Evolutionary conservation across 2,329 filamentous ascomycete species (phyloP).

Genomic region (Chrysosporium keratinophilum): DNA sequence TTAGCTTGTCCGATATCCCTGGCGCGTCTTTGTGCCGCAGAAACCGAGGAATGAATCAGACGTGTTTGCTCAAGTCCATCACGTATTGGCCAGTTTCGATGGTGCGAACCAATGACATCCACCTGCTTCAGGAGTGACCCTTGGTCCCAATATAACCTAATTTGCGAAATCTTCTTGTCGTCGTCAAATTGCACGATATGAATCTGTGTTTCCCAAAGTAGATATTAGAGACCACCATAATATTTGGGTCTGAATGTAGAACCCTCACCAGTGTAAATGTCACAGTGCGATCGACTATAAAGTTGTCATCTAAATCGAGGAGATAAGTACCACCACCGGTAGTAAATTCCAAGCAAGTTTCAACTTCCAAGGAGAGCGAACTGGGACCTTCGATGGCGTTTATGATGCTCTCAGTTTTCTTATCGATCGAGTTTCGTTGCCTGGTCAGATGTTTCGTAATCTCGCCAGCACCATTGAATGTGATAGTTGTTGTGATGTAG

Average conservation of each 20-base stretch:
- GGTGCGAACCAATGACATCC: constrained; percentile 81
- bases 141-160: constrained; percentile 92
- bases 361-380: constrained; percentile 64
- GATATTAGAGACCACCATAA: neutral
- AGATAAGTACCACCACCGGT: constrained; percentile 76
- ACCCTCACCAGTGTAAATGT: constrained; percentile 65
- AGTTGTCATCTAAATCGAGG: constrained; percentile 86
- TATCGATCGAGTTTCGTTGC: constrained; percentile 64
- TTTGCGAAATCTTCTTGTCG: constrained; percentile 68
- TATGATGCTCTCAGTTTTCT: constrained; percentile 69
- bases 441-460: constrained; percentile 73
- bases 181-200: constrained; percentile 80
- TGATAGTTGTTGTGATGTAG: constrained; percentile 82
- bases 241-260: neutral
- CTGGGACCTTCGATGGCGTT: constrained; percentile 60
- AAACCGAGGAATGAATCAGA: constrained; percentile 52
- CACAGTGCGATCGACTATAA: constrained; percentile 71
- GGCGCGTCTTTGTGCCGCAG: neutral
- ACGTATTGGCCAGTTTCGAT: constrained; percentile 88
- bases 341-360: constrained; percentile 73
- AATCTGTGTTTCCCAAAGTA: constrained; percentile 41
- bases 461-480: constrained; percentile 57
- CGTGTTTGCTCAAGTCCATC: constrained; percentile 75
- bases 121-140: constrained; percentile 83
- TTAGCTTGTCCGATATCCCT: constrained; percentile 15